Evolutionary conservation across 768 basidiomycete genomes (phyloP).

Genomic region (Macrolepiota dolichaula): DNA sequence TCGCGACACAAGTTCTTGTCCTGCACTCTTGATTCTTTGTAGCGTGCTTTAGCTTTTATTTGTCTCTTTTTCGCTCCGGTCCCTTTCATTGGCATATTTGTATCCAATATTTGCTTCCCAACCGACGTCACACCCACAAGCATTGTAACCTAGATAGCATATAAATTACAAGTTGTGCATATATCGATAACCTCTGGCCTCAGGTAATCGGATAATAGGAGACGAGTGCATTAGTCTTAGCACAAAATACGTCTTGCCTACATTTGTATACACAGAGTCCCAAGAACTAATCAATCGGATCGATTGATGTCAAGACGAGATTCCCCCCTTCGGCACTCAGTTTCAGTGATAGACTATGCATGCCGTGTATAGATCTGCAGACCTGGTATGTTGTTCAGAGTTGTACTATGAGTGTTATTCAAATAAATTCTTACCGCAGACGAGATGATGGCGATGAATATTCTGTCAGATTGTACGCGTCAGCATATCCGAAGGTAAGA

Average conservation of each 20-base stretch:
- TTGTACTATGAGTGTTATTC: not conserved
- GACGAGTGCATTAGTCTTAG: too few relatives aligned
- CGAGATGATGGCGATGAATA: constrained; percentile 5
- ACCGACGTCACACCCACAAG: constrained; percentile 2
- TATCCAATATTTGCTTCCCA: constrained; percentile 10
- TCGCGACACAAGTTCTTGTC: not conserved
- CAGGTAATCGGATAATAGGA: too few relatives aligned
- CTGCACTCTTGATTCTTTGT: not conserved
- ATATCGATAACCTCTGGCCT: not conserved
- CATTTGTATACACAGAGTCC: too few relatives aligned
- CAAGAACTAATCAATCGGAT: not conserved
- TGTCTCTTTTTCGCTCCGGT: not conserved
- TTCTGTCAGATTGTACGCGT: not conserved
- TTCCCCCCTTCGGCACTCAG: not conserved
- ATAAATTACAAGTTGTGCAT: constrained; percentile 1
- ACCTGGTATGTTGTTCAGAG: not conserved
- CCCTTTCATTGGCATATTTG: constrained; percentile 4
- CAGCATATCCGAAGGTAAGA: not conserved
- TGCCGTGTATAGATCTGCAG: constrained; percentile 11
- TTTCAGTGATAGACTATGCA: constrained; percentile 4
- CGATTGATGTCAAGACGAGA: not conserved
- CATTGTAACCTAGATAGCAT: constrained; percentile 12
- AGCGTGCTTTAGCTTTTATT: constrained; percentile 1
- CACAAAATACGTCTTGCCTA: too few relatives aligned
- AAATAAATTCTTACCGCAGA: constrained; percentile 8